These are phyloP conservation scores for Ganoderma lucidum DNA, from an alignment of 1,284 basidiomycete genomes.

Conservation along the genomic window DNA sequence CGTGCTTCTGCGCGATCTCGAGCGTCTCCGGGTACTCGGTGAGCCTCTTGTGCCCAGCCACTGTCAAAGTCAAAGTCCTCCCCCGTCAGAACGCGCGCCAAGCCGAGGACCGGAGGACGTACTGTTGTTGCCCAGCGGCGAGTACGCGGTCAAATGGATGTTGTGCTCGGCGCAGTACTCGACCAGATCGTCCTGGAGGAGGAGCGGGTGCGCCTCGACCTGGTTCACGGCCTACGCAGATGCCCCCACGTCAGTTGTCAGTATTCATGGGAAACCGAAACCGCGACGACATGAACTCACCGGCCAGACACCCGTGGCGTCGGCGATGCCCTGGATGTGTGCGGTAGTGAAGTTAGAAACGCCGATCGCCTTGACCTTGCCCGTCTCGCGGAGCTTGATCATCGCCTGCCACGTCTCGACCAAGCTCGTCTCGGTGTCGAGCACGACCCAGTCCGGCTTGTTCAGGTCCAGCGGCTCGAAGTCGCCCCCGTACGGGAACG, in stretches of 20 bases:
- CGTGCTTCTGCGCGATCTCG: conserved; percentile 56
- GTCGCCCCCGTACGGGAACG: conserved; percentile 67
- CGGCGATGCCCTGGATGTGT: conserved; percentile 74
- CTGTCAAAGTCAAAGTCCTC: conserved; percentile 44
- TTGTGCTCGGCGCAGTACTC: conserved; percentile 74
- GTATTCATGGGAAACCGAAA: background rate
- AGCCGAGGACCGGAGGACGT: conserved; percentile 32
- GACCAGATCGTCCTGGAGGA: conserved; percentile 76
- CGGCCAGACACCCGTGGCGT: conserved; percentile 80
- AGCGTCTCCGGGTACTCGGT: conserved; percentile 66
- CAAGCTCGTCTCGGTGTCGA: conserved; percentile 69
- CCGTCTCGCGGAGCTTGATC: conserved; percentile 62
- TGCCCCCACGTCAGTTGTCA: no score
- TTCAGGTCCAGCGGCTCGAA: conserved; percentile 61
- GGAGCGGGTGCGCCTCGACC: conserved; percentile 85
- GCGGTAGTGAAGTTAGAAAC: conserved; percentile 85
- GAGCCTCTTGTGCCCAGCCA: conserved; percentile 63
- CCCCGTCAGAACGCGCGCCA: background rate
- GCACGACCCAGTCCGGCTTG: conserved; percentile 54
- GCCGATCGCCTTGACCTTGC: conserved; percentile 68
- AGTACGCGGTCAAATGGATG: conserved; percentile 87
- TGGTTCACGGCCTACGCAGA: conserved; percentile 71
- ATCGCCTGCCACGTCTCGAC: conserved; percentile 88
- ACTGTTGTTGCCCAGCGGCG: conserved; percentile 85
- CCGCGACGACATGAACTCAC: conserved; percentile 39